Evolutionary conservation across 805 yeast species (phyloP), one percentile per base, ranked within the genome.

Genomic region (Zygotorulaspora sp.): DNA sequence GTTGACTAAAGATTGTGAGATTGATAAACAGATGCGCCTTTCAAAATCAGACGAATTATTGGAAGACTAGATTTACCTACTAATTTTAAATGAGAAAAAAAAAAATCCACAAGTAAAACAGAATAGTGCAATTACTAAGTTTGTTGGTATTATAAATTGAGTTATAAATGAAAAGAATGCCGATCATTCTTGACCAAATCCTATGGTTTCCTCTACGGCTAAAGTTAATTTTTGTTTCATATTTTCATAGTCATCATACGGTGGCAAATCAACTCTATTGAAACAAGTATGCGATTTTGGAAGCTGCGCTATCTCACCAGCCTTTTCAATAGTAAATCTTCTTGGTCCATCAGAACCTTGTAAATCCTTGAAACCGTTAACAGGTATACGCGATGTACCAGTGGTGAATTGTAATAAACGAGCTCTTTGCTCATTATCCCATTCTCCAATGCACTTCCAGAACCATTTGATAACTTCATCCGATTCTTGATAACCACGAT

Each of bases 331-430:
- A 5, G 99, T 92, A 65, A 92, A 92, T 61, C 97, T 78, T 74
- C 99, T 84, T 37, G 99, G 99, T 41, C 99, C 99, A 67, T 92
- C 98, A 16, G 95, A 84, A 49, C 98, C 99, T 68, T 92, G 99
- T 54, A 92, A 73, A 66, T 92, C 99, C 65, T 92, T 92, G 74
- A 92, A 92, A 27, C 99, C 99, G 65, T 90, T 92, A 48, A 92
- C 98, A 6, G 99, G 99, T 40, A 92, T 92, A 70, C 99, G 82
- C 15, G 97, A 88, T 3, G 99, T 92, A 74, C 99, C 99, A 1
- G 99, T 92, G 14, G 98, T 90, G 62, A 92, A 92, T 66, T 92
- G 99, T 51, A 92, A 70, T 61, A 92, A 71, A 65, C 98, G 78
- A 2, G 97, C 96, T 63, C 88, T 83, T 63, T 90, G 97, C 63